Evolutionary conservation across 2,329 filamentous ascomycete genomes (phyloP).

Genomic region (Zasmidium cellare): DNA sequence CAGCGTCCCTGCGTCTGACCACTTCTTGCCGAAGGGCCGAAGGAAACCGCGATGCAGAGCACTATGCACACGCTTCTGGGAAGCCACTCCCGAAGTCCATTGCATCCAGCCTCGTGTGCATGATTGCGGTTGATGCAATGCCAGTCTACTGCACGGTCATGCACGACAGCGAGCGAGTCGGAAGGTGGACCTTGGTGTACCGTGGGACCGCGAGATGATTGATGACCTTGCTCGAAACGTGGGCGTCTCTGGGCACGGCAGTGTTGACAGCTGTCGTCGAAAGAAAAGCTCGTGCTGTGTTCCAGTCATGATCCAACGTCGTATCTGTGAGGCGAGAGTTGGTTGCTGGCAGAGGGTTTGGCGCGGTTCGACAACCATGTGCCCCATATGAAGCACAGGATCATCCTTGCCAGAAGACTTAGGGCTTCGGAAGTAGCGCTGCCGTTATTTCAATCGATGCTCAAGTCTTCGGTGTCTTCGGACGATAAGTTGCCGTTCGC

Average conservation of each 20-base stretch:
- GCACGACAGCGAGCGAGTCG: neutral
- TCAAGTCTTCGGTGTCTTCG: neutral
- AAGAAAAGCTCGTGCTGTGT: neutral
- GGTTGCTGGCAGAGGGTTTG: too few relatives aligned
- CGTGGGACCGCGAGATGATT: neutral
- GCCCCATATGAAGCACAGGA: neutral
- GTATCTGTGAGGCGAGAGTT: too few relatives aligned
- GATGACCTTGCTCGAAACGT: neutral
- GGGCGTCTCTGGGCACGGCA: neutral
- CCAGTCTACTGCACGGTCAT: neutral
- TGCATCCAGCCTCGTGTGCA: too few relatives aligned
- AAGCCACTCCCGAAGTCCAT: too few relatives aligned
- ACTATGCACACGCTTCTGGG: neutral
- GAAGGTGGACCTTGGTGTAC: neutral
- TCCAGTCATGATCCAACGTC: neutral
- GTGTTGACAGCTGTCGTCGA: conserved; percentile 4
- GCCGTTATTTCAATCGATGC: neutral
- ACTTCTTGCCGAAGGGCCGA: too few relatives aligned
- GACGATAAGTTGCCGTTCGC: neutral
- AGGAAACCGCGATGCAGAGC: too few relatives aligned
- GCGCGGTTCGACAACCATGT: too few relatives aligned
- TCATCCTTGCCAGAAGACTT: neutral
- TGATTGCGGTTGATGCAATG: neutral
- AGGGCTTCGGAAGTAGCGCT: neutral
- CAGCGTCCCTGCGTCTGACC: too few relatives aligned